Conservation (phyloP, 2,329 filamentous ascomycete species). For the Pestalotiopsis sp. region DNA sequence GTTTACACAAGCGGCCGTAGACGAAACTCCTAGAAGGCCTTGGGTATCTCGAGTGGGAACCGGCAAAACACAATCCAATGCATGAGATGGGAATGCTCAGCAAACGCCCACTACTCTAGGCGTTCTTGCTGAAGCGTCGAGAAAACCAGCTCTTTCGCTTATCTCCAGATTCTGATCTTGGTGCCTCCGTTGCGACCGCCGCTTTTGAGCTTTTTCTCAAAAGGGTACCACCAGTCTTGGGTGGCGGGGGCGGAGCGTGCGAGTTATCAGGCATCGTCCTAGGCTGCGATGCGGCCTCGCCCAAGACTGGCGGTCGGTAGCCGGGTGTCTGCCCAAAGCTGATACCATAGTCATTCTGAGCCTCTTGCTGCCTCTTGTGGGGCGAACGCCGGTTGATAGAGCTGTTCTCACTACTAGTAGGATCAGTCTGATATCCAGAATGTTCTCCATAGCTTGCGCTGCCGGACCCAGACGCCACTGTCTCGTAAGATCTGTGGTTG, state of each 20-base stretch:
- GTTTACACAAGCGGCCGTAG: neutral
- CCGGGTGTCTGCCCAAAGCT: slow-evolving; percentile 48
- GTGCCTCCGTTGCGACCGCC: slow-evolving; percentile 20
- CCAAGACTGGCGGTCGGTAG: slow-evolving; percentile 45
- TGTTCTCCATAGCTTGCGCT: slow-evolving; percentile 75
- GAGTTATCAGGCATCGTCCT: slow-evolving; percentile 22
- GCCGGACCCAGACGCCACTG: slow-evolving; percentile 72
- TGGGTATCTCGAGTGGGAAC: slow-evolving; percentile 15
- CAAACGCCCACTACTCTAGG: slow-evolving; percentile 26
- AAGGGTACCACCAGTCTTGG: slow-evolving; percentile 28
- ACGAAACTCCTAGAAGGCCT: neutral
- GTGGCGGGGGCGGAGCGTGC: slow-evolving; percentile 26
- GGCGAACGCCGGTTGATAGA: slow-evolving; percentile 76
- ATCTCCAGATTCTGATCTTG: slow-evolving; percentile 46
- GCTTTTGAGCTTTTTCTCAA: slow-evolving; percentile 31
- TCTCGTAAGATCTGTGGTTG: slow-evolving; percentile 85
- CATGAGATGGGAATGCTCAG: neutral
- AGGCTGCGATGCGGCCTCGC: slow-evolving; percentile 18
- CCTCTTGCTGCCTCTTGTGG: slow-evolving; percentile 55
- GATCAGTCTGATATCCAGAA: slow-evolving; percentile 81
- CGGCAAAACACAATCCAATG: neutral
- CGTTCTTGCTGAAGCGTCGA: slow-evolving; percentile 73
- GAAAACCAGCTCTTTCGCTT: slow-evolving; percentile 93
- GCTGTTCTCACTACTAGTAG: slow-evolving; percentile 86
- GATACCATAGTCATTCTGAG: slow-evolving; percentile 67